Evolutionary conservation across 2,329 filamentous ascomycete genomes (phyloP), one percentile per base, ranked within the genome.

Genomic region (Cordyceps militaris): DNA sequence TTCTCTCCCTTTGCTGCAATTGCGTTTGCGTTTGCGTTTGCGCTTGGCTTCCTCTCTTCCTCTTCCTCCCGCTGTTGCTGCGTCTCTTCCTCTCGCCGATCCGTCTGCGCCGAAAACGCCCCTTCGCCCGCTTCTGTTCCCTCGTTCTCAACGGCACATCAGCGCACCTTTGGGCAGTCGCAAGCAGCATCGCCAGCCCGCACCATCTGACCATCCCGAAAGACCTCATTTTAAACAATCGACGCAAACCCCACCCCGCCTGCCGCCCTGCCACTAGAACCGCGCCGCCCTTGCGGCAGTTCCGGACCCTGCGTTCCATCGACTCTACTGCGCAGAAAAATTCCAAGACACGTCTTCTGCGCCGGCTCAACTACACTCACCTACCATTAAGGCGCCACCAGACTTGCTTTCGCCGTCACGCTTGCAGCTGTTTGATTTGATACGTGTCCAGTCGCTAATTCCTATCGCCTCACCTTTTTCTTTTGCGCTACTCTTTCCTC

Each of bases 211-310:
- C 51, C 14, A 13, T 19, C 23, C 42, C 42, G 28, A 54, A 36
- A 54, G 40, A 44, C 51, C 42, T 55, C 52, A 47, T 55, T 21
- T 55, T 47, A 38, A 23, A 46, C 16, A 47, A 28, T 47, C 42
- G 52, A 38, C 42, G 28, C 21, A 47, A 21, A 23, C 43, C 10
- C 30, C 47, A 38, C 47, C 32, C 30, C 10, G n/a, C 51, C 24
- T 30, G 23, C 23, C 34, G 5, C 28, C 54, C 34, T 36, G 19
- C 28, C n/a, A 23, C 34, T 43, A 13, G 30, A 34, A 32, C 34
- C 54, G 23, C 44, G 24, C 26, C 24, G 34, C 44, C 44, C 44
- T 56, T 26, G 23, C 54, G 32, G 23, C 46, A 44, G 11, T 43
- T 24, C 40, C 40, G 40, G 24, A 23, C 26, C 34, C 44, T 49